Percentiles rank a stretch among this genome's conserved stretches.
phyloP scores from a whole-genome alignment of 305 asterid species.

The Withania somnifera region DNA sequence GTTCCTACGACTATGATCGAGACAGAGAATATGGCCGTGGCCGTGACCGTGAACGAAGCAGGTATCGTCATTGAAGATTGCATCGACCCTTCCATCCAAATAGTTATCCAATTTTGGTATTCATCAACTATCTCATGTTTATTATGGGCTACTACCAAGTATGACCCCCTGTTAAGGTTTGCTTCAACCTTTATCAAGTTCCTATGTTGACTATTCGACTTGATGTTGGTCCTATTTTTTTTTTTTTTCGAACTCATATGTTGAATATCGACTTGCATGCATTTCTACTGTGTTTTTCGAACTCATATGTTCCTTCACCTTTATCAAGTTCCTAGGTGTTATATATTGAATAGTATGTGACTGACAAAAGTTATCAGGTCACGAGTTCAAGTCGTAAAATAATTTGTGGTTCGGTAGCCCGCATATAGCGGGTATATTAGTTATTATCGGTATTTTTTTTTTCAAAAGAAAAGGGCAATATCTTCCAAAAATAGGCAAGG shows the following conservation, averaged over 20 bases:
- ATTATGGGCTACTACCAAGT: not conserved
- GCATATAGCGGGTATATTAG: too few species aligned
- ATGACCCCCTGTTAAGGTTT: not conserved
- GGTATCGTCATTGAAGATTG: conserved; percentile 35
- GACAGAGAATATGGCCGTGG: conserved; percentile 62
- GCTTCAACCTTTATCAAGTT: not conserved
- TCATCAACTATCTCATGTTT: not conserved
- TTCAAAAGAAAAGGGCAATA: too few species aligned
- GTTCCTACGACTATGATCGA: conserved; percentile 50
- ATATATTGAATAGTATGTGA: too few species aligned
- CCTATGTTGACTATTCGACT: not conserved
- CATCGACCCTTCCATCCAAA: not conserved
- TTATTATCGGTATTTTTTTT: too few species aligned
- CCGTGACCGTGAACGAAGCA: conserved; percentile 54
- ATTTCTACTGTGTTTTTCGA: not conserved
- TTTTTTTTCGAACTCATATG: not conserved
- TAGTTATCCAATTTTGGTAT: not conserved
- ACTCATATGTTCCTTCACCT: too few species aligned
- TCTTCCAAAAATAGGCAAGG: too few species aligned
- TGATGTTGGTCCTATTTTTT: not conserved
- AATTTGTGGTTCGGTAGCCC: too few species aligned
- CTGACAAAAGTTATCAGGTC: too few species aligned
- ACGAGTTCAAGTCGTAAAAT: too few species aligned
- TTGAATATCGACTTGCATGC: not conserved
- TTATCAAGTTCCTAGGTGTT: too few species aligned